Percentiles rank a stretch among this genome's conserved stretches.
phyloP scores from a whole-genome alignment of 208 protist genomes.

The Blechomonas ayalai region DNA sequence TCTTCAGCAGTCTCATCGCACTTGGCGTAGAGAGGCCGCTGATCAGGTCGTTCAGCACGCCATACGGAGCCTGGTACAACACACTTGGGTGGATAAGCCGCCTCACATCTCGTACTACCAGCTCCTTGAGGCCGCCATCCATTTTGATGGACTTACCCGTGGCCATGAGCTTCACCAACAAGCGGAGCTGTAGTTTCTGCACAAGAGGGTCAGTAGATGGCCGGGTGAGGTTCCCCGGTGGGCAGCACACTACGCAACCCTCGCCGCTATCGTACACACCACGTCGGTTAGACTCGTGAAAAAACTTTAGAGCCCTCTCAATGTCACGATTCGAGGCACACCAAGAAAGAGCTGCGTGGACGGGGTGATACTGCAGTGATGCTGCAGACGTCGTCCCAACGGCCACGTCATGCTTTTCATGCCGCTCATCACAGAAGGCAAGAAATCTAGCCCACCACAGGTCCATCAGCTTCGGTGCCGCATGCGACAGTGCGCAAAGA shows the following conservation, averaged over 20 bases:
- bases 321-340: constrained; percentile 56
- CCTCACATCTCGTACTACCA: constrained; percentile 66
- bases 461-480: constrained; percentile 66
- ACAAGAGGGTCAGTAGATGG: constrained; percentile 6
- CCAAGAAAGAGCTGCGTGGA: constrained; percentile 62
- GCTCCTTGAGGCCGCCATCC: constrained; percentile 61
- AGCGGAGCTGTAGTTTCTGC: constrained; percentile 50
- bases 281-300: constrained; percentile 46
- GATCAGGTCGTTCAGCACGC: constrained; percentile 74
- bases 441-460: constrained; percentile 66
- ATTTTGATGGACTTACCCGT: constrained; percentile 58
- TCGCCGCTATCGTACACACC: constrained; percentile 10
- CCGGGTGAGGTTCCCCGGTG: constrained; percentile 20
- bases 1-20: constrained; percentile 72
- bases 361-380: constrained; percentile 39
- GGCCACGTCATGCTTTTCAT: neutral
- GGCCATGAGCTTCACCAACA: constrained; percentile 71
- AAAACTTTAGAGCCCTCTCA: constrained; percentile 48
- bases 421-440: constrained; percentile 7
- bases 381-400: neutral
- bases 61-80: constrained; percentile 49
- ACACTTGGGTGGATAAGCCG: constrained; percentile 35
- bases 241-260: constrained; percentile 7
- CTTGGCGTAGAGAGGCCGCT: constrained; percentile 63
- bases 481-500: constrained; percentile 33